Conservation (phyloP, 2,329 filamentous ascomycete genomes). For the Tolypocladium album region DNA sequence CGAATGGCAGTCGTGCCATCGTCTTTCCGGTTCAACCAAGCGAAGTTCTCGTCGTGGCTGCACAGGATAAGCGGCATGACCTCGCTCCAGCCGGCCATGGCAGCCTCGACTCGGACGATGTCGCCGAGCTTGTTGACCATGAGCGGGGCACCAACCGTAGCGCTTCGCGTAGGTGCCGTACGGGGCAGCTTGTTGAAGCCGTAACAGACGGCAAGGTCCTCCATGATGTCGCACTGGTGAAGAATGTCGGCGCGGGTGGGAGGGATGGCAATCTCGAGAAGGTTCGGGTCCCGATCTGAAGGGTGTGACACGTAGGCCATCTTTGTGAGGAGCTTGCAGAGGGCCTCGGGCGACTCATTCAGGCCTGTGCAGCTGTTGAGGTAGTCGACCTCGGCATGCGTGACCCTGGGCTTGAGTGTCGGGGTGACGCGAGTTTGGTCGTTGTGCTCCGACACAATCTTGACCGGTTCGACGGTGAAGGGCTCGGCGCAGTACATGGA, state of each 20-base stretch:
- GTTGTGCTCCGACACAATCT: constrained; percentile 89
- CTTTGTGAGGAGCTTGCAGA: constrained; percentile 71
- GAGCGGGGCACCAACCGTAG: constrained; percentile 76
- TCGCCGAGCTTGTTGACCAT: constrained; percentile 91
- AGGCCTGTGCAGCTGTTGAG: constrained; percentile 90
- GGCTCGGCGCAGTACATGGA: constrained; percentile 78
- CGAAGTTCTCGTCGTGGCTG: constrained; percentile 97
- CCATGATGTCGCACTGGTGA: constrained; percentile 97
- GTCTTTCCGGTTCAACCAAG: constrained; percentile 83
- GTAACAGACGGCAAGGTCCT: constrained; percentile 92
- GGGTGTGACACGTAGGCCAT: constrained; percentile 83
- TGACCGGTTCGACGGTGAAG: constrained; percentile 88
- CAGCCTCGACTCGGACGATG: constrained; percentile 78
- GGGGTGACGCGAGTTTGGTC: constrained; percentile 71
- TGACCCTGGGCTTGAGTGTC: constrained; percentile 63
- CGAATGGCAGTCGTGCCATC: constrained; percentile 74
- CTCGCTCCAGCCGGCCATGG: constrained; percentile 93
- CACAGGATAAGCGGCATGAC: constrained; percentile 94
- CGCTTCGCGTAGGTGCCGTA: constrained; percentile 74
- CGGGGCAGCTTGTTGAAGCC: constrained; percentile 94
- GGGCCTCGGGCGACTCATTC: constrained; percentile 58
- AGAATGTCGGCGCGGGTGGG: constrained; percentile 88
- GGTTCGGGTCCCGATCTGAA: constrained; percentile 54
- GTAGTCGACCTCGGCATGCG: constrained; percentile 81
- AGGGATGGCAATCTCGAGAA: constrained; percentile 75